Evolutionary conservation across 495 filamentous ascomycete species (phyloP), one percentile per base, ranked within the genome.

Genomic region (Penicillium maclennaniae): DNA sequence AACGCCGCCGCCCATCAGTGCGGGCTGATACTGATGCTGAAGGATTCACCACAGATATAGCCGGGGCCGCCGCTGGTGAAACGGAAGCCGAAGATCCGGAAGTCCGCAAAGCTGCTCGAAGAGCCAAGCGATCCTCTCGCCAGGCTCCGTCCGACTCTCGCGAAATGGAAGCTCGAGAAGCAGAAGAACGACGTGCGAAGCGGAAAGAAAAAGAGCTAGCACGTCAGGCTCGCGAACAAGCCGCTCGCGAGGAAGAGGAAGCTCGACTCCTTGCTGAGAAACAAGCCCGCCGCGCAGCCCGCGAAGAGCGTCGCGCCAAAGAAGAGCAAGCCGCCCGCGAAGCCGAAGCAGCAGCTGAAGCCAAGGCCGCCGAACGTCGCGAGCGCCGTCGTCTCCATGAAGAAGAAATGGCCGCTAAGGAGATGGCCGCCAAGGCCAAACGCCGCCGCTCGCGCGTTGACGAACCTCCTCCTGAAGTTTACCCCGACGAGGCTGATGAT

Each of bases 1-100:
- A 76, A 21, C 67, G 71, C 45, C 70, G 71, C 38, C 61, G 72
- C 26, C 70, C 71, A 25, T 67, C 73, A 6, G 65, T 67, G 17
- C 68, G 63, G 41, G 63, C 68, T n/a, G 75, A 79, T 23, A 61
- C 61, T 7, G 77, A 76, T 46, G 73, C 51, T 15, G 75, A 78
- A 37, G 76, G 73, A 16, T 74, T 69, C 47, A 67, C 66, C 14
- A 74, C 75, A 5, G 76, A 79, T 53, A 64, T 49, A 8, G 48
- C 63, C 9, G 68, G 61, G 9, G 63, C 59, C 9, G 60, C 53
- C 12, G 67, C 54, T n/a, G 65, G 59, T 12, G 70, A 72, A 9
- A 67, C 69, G 65, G 69, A 87, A 72, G 55, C 78, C 55, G 72
- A 80, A 77, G 60, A 75, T 70, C 66, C 56, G 66, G 75, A 79